phyloP scores from a whole-genome alignment of 2,329 filamentous ascomycete species.

The Exophiala lecanii-corni region DNA sequence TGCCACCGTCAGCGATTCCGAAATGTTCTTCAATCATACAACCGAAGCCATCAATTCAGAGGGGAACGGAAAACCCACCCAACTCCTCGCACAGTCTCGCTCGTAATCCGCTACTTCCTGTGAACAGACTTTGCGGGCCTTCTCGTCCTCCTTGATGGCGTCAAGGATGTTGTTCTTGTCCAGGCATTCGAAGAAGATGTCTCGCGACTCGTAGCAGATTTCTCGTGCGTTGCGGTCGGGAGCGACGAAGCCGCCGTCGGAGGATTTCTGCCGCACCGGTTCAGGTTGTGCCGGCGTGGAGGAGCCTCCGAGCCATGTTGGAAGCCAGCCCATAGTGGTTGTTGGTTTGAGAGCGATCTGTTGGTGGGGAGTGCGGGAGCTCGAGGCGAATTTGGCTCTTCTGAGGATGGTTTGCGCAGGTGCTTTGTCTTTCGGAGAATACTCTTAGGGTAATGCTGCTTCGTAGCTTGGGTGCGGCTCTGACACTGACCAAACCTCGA shows the following conservation, averaged over 20 bases:
- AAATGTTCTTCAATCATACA: too few species aligned
- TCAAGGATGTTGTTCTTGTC: constrained; percentile 79
- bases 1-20: constrained; percentile 6
- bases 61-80: too few species aligned
- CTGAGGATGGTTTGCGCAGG: background rate
- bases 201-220: constrained; percentile 84
- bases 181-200: constrained; percentile 82
- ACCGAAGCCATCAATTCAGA: too few species aligned
- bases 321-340: constrained; percentile 24
- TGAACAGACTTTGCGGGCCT: constrained; percentile 55
- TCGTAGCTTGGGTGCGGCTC: too few species aligned
- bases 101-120: constrained; percentile 66
- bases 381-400: background rate
- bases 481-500: too few species aligned
- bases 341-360: too few species aligned
- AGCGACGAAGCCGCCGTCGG: constrained; percentile 63
- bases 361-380: too few species aligned
- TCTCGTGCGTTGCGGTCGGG: constrained; percentile 79
- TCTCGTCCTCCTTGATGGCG: constrained; percentile 55
- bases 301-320: constrained; percentile 25
- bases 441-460: too few species aligned
- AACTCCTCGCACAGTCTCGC: constrained; percentile 78
- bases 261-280: constrained; percentile 41
- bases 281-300: constrained; percentile 26
- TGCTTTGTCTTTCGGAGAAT: too few species aligned